phyloP scores from a whole-genome alignment of 352 stramenopile species.

The Phytophthora fragariae region DNA sequence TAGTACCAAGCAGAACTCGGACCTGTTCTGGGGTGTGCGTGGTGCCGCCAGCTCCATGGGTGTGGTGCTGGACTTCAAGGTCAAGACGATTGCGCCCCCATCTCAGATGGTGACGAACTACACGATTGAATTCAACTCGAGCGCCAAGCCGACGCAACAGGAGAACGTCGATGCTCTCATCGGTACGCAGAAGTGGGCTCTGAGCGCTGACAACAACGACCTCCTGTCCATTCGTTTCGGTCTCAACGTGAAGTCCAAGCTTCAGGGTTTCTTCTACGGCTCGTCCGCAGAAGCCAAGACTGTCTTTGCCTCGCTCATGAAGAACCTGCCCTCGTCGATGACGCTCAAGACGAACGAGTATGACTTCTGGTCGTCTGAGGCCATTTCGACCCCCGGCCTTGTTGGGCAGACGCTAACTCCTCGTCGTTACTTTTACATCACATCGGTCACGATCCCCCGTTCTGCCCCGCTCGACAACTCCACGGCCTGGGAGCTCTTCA shows the following conservation, averaged over 20 bases:
- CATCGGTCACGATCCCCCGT: slow-evolving; percentile 37
- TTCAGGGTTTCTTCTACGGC: slow-evolving; percentile 37
- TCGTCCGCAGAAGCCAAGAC: not conserved
- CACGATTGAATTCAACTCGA: not conserved
- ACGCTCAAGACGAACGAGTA: slow-evolving; percentile 22
- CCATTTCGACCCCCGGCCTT: slow-evolving; percentile 23
- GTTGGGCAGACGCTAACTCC: slow-evolving; percentile 22
- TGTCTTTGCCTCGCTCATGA: slow-evolving; percentile 25
- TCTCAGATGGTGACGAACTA: too few relatives aligned
- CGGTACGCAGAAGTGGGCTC: slow-evolving; percentile 31
- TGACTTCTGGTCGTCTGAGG: slow-evolving; percentile 33
- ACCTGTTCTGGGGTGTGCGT: not conserved
- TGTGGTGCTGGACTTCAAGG: too few relatives aligned
- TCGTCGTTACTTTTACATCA: slow-evolving; percentile 39
- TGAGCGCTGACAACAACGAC: slow-evolving; percentile 41
- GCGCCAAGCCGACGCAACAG: slow-evolving; percentile 29
- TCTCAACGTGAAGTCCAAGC: slow-evolving; percentile 16
- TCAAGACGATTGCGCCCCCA: too few relatives aligned
- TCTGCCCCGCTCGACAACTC: slow-evolving; percentile 23
- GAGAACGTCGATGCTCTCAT: slow-evolving; percentile 35
- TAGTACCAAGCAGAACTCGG: not conserved
- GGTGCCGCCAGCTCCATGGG: not conserved
- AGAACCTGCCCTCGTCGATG: slow-evolving; percentile 32
- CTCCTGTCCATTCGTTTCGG: slow-evolving; percentile 35
- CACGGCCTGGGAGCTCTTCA: slow-evolving; percentile 27